Base-by-base conservation (phyloP, 2,329 filamentous ascomycete species). In the Hypomyces perniciosus region DNA sequence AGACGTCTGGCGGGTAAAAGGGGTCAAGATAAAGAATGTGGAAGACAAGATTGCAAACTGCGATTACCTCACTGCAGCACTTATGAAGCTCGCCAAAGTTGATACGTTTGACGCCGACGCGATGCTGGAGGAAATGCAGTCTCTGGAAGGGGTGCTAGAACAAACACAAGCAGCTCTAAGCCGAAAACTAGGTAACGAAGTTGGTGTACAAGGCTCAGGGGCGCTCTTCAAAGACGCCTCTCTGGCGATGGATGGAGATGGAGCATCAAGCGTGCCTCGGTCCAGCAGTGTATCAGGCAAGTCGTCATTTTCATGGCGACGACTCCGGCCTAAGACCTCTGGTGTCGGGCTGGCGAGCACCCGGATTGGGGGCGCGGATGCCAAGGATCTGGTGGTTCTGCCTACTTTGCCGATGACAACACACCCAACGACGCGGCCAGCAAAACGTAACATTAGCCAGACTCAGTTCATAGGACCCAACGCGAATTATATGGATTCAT, bases 21-120 rank as follows among this genome's bases (percentile, higher is more conserved):
- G 89, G 29, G 91, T 96, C 48, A 97, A 96, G 70, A 77, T 99
- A 27, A 93, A 90, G 70, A 85, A 85, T 33, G 64, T 97, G 1
- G 93, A 99, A 57, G 93, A 99, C 61, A 99, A 99, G 72, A 85
- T 96, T 48, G 81, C 88, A 9, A 90, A 90, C 56, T 96, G 91
- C 65, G 93, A 99, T 67, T 78, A 90, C 46, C 78, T 99, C 45
- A 97, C 92, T 1, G 90, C 91, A 1, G 91, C 92, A 8, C 74
- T 99, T 30, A 78, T 90, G 51, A 93, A 91, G 65, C 78, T 99
- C 34, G 82, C 84, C 6, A 80, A 83, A 55, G 90, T 96, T 1
- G 90, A 99, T 61, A 93, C 86, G 0, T 86, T 83, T 55, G 92
- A 99, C 65, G 91, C 92, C 0, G 92, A 96, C 64, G 89, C 90